Evolutionary conservation across 164 flowering plant species (phyloP), one percentile per base, ranked within the genome.

Genomic region (Vitis cinerea): DNA sequence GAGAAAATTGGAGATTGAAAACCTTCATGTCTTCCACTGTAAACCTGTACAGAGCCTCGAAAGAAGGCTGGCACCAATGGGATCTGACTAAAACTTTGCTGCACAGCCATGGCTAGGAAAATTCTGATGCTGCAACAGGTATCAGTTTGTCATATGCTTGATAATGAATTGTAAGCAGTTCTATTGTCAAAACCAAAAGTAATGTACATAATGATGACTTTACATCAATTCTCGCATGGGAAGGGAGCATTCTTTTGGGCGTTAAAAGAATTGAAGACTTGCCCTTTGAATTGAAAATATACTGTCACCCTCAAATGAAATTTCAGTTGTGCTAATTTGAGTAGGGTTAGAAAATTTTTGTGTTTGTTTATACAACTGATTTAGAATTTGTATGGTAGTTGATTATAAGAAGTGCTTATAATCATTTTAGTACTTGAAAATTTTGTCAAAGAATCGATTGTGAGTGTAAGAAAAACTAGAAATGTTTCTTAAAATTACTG

Each of bases 91-190:
- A 50, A 51, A 11, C 23, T 56, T 59, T 59, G 47, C 29, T 27
- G 61, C 61, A 59, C 14, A 59, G 61, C 0, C 61, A 27, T 11
- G 61, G 13, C 27, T 59, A 30, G 14, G 29, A 14, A 44, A 64
- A 52, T 51, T 37, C 37, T 10, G 52, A 44, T 31, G 8, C 29
- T 58, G 61, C 17, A 31, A 64, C 56, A 64, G 67, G 67, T 65
- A 52, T 9, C 44, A 10, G 17, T 52, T 65, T 52, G 30, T n/a
- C 14, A 4, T 53, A 30, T 9, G n/a, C 50, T 53, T 29, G 37
- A n/a, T 12, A 31, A 53, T 13, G 30, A 19, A 58, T 6, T 19
- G 31, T 31, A 23, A 58, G 31, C 23, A 30, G 14, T 53, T 15
- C 44, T 54, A 53, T 13, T 64, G 67, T 50, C 27, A 64, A 64